These are phyloP conservation scores for Piloderma croceum DNA, from an alignment of 768 basidiomycete species.

Conservation along the genomic window DNA sequence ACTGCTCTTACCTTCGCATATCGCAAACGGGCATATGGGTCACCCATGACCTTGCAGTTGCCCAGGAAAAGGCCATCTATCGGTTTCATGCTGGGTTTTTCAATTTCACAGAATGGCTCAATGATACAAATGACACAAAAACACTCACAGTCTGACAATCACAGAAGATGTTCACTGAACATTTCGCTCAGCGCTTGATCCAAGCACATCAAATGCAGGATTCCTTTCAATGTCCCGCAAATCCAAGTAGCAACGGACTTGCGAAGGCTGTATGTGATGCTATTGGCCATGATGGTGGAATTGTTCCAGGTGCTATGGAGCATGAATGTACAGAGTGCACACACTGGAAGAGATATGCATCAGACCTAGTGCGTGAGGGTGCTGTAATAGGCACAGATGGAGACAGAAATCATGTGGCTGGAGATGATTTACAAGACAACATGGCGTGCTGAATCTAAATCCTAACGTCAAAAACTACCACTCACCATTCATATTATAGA, in stretches of 20 bases:
- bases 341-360: conserved; percentile 14
- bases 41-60: conserved; percentile 16
- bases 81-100: conserved; percentile 24
- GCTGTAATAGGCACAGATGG: no score
- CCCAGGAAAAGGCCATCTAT: conserved; percentile 20
- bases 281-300: conserved; percentile 16
- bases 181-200: conserved; percentile 20
- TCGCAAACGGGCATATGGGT: conserved; percentile 24
- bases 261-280: conserved; percentile 6
- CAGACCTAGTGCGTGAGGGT: conserved; percentile 11
- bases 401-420: no score
- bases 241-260: conserved; percentile 12
- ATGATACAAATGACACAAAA: conserved; percentile 9
- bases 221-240: conserved; percentile 10
- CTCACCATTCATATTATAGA: conserved; percentile 1
- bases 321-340: conserved; percentile 9
- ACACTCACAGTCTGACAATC: conserved; percentile 19
- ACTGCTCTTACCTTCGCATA: conserved; percentile 18
- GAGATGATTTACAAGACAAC: no score
- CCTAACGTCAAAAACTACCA: no score
- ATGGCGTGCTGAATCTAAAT: no score
- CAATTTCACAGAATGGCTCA: conserved; percentile 23
- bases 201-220: conserved; percentile 8
- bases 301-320: conserved; percentile 6
- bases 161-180: conserved; percentile 23